These are phyloP conservation scores for Chlamydomonas schloesseri DNA, from an alignment of 139 green algal species.

Conservation along the genomic window DNA sequence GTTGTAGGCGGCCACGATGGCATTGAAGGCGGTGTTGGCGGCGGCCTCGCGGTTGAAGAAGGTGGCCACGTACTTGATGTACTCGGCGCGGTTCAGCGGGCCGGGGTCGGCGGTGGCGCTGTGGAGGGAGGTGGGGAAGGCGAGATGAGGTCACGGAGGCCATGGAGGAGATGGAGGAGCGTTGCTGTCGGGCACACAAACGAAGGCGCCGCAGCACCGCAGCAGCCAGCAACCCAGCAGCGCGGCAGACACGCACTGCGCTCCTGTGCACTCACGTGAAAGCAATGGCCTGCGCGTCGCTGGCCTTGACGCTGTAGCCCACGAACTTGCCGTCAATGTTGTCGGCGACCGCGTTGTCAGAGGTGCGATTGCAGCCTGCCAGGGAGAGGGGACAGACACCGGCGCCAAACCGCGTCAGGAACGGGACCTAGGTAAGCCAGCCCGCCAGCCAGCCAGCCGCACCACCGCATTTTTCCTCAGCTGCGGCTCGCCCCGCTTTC, in stretches of 20 bases:
- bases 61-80: slow-evolving; percentile 86
- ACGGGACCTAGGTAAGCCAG: no score
- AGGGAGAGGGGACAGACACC: background rate
- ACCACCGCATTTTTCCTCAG: no score
- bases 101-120: slow-evolving; percentile 67
- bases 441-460: no score
- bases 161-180: no score
- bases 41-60: slow-evolving; percentile 89
- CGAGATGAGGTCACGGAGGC: background rate
- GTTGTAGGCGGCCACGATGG: slow-evolving; percentile 57
- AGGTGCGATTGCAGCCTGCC: slow-evolving; percentile 4
- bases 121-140: background rate
- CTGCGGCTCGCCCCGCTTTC: no score
- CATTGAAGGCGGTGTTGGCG: slow-evolving; percentile 69
- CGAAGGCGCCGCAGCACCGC: no score
- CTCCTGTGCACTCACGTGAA: slow-evolving; percentile 68
- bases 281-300: slow-evolving; percentile 56
- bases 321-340: slow-evolving; percentile 57
- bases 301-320: background rate
- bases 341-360: background rate
- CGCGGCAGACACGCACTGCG: no score
- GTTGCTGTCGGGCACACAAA: no score
- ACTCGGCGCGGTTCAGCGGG: slow-evolving; percentile 81
- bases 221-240: no score
- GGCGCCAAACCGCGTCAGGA: no score